Evolutionary conservation across 2,329 filamentous ascomycete genomes (phyloP).

Genomic region (Diaporthe capsici): DNA sequence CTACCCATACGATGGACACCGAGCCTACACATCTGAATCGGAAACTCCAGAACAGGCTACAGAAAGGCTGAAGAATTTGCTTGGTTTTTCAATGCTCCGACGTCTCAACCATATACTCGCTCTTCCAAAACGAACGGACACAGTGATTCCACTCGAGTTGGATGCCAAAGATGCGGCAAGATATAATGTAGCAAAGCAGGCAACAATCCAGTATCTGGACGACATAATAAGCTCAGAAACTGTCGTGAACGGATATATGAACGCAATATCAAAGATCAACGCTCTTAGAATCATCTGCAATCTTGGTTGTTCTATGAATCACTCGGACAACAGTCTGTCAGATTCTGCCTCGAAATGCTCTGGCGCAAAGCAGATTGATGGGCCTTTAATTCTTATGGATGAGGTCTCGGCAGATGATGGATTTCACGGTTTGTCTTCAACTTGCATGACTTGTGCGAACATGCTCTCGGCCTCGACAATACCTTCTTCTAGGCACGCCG

Average conservation of each 20-base stretch:
- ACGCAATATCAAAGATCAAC: slow-evolving; percentile 14
- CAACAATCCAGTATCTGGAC: background rate
- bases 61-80: background rate
- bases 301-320: background rate
- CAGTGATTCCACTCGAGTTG: background rate
- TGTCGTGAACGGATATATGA: background rate
- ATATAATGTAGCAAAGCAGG: background rate
- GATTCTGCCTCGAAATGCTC: background rate
- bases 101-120: background rate
- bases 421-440: background rate
- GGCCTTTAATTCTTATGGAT: background rate
- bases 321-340: background rate
- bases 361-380: background rate
- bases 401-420: background rate
- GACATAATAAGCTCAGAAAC: background rate
- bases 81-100: background rate
- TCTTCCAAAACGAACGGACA: background rate
- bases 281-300: slow-evolving; percentile 13
- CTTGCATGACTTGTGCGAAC: background rate
- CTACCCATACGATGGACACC: background rate
- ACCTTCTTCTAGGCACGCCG: background rate
- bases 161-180: background rate
- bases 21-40: background rate
- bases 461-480: background rate
- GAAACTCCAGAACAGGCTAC: background rate